Percentiles rank a stretch among this genome's conserved stretches.
phyloP scores from a whole-genome alignment of 257 asterid species.

The Salvia rosmarinus region DNA sequence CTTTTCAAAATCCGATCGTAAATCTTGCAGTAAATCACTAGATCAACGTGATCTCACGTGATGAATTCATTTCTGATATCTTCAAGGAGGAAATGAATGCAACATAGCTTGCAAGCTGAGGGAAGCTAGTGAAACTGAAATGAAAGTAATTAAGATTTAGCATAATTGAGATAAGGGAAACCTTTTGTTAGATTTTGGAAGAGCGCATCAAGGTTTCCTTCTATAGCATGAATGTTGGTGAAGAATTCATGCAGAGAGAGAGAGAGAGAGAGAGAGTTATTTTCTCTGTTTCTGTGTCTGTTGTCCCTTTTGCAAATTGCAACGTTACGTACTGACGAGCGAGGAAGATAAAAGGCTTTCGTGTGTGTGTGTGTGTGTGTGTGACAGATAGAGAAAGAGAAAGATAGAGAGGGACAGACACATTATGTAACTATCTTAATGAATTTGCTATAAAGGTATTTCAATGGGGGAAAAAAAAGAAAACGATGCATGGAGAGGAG shows the following conservation, averaged over 20 bases:
- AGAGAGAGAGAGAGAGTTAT: conserved; percentile 15
- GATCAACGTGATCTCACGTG: no score
- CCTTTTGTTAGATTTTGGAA: conserved; percentile 35
- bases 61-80: neutral
- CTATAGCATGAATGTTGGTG: conserved; percentile 33
- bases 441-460: no score
- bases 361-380: no score
- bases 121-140: neutral
- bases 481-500: no score
- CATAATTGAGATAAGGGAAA: conserved; percentile 20
- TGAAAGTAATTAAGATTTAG: conserved; percentile 38
- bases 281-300: conserved; percentile 22
- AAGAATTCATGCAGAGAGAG: conserved; percentile 21
- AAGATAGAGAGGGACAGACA: neutral
- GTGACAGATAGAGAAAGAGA: conserved; percentile 21
- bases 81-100: no score
- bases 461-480: no score
- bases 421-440: no score
- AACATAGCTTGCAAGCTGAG: no score
- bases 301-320: neutral
- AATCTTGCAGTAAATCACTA: no score
- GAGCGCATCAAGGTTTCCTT: conserved; percentile 30
- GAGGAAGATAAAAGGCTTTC: conserved; percentile 36
- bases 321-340: conserved; percentile 45
- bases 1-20: no score